Evolutionary conservation across 2,329 filamentous ascomycete species (phyloP).

Genomic region (Fusarium citri): DNA sequence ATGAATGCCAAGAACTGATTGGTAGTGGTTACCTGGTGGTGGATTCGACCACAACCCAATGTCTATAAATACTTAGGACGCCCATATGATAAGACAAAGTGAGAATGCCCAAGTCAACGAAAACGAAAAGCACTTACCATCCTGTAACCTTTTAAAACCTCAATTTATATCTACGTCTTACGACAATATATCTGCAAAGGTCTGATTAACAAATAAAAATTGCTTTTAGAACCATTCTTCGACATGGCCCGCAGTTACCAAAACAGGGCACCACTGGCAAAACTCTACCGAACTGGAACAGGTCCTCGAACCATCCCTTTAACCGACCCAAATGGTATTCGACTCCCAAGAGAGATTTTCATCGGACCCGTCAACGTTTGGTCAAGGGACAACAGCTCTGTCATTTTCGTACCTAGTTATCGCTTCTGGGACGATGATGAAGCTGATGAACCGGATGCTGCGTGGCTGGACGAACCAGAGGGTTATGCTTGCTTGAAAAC

Average conservation of each 20-base stretch:
- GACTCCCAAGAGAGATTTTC: not conserved
- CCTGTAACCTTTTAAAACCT: too few relatives aligned
- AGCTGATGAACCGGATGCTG: not conserved
- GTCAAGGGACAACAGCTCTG: not conserved
- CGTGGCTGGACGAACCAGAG: fast-evolving
- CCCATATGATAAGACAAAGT: too few relatives aligned
- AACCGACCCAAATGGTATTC: not conserved
- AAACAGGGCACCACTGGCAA: not conserved
- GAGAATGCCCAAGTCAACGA: too few relatives aligned
- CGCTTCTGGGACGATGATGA: not conserved
- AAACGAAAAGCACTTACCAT: too few relatives aligned
- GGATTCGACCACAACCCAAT: not conserved
- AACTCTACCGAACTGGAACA: not conserved
- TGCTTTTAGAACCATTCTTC: not conserved
- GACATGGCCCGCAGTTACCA: not conserved
- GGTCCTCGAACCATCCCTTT: not conserved
- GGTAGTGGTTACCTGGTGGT: not conserved
- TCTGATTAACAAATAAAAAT: not conserved
- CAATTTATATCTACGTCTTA: too few relatives aligned
- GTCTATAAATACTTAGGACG: not conserved
- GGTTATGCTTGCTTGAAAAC: not conserved
- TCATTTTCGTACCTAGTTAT: not conserved
- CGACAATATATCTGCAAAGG: too few relatives aligned
- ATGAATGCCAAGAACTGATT: not conserved
- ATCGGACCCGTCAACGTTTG: not conserved